phyloP scores from a whole-genome alignment of 2,329 filamentous ascomycete species.

The Apiospora aurea region DNA sequence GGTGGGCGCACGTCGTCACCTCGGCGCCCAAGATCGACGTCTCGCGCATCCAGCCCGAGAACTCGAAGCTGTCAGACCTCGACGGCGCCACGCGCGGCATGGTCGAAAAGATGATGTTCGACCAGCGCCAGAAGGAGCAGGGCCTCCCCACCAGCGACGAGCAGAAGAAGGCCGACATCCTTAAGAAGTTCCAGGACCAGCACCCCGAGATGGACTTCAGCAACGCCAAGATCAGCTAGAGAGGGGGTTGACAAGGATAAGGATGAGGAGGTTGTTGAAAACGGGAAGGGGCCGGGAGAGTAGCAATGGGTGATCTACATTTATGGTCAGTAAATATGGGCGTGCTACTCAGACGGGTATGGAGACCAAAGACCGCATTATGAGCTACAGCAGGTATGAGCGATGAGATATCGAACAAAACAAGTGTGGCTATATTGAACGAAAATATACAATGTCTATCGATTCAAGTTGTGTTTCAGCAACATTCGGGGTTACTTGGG shows the following conservation, averaged over 20 bases:
- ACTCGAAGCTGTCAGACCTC: conserved; percentile 87
- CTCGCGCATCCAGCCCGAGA: conserved; percentile 92
- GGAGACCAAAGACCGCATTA: conserved; percentile 22
- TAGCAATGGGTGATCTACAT: not conserved
- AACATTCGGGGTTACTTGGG: not conserved
- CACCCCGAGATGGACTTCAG: conserved; percentile 76
- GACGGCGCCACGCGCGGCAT: conserved; percentile 94
- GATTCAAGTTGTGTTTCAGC: not conserved
- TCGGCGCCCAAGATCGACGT: conserved; percentile 91
- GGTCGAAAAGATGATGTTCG: conserved; percentile 99
- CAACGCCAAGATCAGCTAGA: conserved; percentile 70
- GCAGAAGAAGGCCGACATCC: conserved; percentile 90
- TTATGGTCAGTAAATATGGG: not conserved
- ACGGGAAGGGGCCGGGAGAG: not conserved
- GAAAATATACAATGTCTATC: not conserved
- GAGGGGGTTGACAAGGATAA: too few relatives aligned
- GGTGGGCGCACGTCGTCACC: conserved; percentile 95
- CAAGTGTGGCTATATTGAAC: not conserved
- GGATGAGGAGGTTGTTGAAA: not conserved
- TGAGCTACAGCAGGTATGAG: conserved; percentile 24
- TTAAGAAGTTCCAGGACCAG: conserved; percentile 90
- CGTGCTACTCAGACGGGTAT: not conserved
- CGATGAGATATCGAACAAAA: not conserved
- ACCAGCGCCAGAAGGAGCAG: conserved; percentile 95
- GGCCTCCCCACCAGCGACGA: conserved; percentile 91